Evolutionary conservation across 495 filamentous ascomycete genomes (phyloP).

Genomic region (Bacidia rubella): DNA sequence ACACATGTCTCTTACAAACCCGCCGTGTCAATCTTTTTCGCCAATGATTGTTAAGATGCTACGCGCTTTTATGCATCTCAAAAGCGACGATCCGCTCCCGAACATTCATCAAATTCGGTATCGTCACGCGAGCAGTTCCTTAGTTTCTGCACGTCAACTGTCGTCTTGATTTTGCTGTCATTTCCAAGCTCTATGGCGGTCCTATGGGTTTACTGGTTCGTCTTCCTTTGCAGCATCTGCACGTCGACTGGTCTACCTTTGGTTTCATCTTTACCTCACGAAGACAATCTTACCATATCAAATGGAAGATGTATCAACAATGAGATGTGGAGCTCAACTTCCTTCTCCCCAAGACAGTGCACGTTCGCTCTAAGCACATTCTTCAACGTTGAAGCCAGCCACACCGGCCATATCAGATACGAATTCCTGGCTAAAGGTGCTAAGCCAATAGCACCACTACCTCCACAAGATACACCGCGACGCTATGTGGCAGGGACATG

Average conservation of each 20-base stretch:
- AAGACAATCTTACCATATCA: not conserved
- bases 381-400: not conserved
- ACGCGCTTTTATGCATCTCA: not conserved
- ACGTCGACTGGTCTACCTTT: not conserved
- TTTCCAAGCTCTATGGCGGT: not conserved
- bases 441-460: not conserved
- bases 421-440: not conserved
- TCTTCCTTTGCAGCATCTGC: not conserved
- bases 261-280: too few relatives aligned
- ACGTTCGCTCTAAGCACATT: not conserved
- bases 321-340: not conserved
- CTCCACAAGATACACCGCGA: not conserved
- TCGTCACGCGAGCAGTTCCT: not conserved
- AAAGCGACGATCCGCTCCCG: not conserved
- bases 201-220: not conserved
- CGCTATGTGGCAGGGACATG: not conserved
- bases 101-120: not conserved
- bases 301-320: not conserved
- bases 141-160: not conserved
- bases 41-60: not conserved
- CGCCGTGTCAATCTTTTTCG: not conserved
- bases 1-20: not conserved
- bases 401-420: not conserved
- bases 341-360: not conserved
- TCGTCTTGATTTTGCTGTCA: not conserved